Conservation (phyloP, 2,329 filamentous ascomycete species). For the Westerdykella ornata region DNA sequence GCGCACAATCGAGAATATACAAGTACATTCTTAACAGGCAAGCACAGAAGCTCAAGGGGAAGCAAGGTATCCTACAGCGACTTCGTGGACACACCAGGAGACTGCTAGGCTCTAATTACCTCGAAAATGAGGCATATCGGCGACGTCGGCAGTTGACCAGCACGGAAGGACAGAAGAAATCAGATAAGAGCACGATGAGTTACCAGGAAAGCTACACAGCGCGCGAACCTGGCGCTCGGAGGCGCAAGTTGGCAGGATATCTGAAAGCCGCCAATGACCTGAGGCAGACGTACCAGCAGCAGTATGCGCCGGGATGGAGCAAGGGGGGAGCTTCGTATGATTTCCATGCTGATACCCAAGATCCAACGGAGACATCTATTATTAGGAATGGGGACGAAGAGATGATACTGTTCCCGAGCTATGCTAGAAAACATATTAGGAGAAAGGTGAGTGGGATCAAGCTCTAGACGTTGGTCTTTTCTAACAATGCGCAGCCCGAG, state of each 20-base stretch:
- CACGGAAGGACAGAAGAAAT: constrained; percentile 17
- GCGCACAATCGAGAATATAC: constrained; percentile 70
- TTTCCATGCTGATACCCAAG: constrained; percentile 31
- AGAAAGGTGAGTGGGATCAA: constrained; percentile 30
- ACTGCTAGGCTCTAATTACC: constrained; percentile 20
- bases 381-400: constrained; percentile 75
- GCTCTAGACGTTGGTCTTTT: not conserved
- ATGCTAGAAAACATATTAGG: constrained; percentile 67
- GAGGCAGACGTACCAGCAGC: constrained; percentile 58
- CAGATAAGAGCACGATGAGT: constrained; percentile 20
- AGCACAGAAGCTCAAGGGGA: constrained; percentile 24
- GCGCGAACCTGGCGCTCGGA: constrained; percentile 60
- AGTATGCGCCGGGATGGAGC: constrained; percentile 46
- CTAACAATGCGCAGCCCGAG: constrained; percentile 22
- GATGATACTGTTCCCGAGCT: constrained; percentile 92
- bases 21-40: constrained; percentile 63
- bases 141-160: constrained; percentile 30
- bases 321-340: constrained; percentile 40
- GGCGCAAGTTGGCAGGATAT: constrained; percentile 70
- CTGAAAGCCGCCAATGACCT: constrained; percentile 66
- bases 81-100: constrained; percentile 30
- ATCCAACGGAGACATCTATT: constrained; percentile 66
- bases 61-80: constrained; percentile 25
- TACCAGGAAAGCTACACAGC: constrained; percentile 36
- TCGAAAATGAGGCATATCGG: constrained; percentile 30